A percentile compares a stretch with the other conserved stretches of the same genome.
Evolutionary conservation across 176 grass and related monocot species (phyloP).

Genomic region (Oryza meyeriana): DNA sequence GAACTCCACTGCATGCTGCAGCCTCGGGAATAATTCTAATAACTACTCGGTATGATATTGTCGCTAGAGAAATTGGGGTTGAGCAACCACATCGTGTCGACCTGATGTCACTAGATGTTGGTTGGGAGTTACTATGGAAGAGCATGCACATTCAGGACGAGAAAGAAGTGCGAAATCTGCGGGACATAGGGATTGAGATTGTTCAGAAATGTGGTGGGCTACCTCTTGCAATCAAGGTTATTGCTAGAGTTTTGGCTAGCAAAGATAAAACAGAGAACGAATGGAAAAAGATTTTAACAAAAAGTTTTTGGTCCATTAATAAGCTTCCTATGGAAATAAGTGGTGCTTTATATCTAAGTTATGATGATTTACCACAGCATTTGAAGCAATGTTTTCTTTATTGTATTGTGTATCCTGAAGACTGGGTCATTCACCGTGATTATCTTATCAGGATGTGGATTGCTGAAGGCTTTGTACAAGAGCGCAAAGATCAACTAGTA

Average conservation of each 20-base stretch:
- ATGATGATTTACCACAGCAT: slow-evolving; percentile 23
- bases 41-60: slow-evolving; percentile 15
- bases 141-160: not conserved
- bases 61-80: not conserved
- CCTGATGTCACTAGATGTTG: not conserved
- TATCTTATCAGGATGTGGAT: not conserved
- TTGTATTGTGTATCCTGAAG: slow-evolving; percentile 30
- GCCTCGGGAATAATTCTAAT: not conserved
- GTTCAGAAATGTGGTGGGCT: slow-evolving; percentile 18
- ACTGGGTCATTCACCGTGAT: not conserved
- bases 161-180: slow-evolving; percentile 15
- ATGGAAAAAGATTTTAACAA: slow-evolving; percentile 32
- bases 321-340: slow-evolving; percentile 9
- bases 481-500: not conserved
- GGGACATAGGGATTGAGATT: slow-evolving; percentile 24
- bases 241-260: not conserved
- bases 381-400: slow-evolving; percentile 35
- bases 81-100: slow-evolving; percentile 23
- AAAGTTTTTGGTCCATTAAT: slow-evolving; percentile 8
- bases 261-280: slow-evolving; percentile 10
- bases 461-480: slow-evolving; percentile 33
- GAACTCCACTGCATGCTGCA: not conserved
- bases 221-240: slow-evolving; percentile 41
- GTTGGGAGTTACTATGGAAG: slow-evolving; percentile 35
- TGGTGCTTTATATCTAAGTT: slow-evolving; percentile 29